Conservation (phyloP, 2,329 filamentous ascomycete species). For the Metarhizium brunneum region DNA sequence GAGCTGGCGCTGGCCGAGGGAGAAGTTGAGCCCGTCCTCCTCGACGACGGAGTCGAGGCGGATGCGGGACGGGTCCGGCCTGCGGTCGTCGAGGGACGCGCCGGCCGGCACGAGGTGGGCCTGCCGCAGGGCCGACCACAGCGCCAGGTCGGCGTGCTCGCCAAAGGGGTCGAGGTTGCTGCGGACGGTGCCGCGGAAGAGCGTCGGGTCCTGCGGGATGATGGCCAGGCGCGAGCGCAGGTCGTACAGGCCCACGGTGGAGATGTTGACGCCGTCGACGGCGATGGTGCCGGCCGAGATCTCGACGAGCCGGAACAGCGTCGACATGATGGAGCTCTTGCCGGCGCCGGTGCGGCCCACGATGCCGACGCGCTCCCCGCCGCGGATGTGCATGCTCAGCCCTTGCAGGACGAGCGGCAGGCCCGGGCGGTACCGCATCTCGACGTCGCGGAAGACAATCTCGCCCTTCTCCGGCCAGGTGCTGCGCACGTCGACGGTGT, state of each 20-base stretch:
- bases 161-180: conserved; percentile 74
- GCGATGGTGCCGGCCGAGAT: conserved; percentile 52
- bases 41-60: conserved; percentile 80
- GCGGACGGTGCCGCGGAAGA: conserved; percentile 73
- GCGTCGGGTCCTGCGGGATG: conserved; percentile 76
- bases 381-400: conserved; percentile 60
- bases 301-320: conserved; percentile 68
- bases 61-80: conserved; percentile 58
- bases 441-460: conserved; percentile 63
- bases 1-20: conserved; percentile 85
- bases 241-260: conserved; percentile 64
- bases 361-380: conserved; percentile 72
- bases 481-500: conserved; percentile 61
- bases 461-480: conserved; percentile 83
- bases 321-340: conserved; percentile 76
- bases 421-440: conserved; percentile 68
- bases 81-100: conserved; percentile 65
- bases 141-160: conserved; percentile 66
- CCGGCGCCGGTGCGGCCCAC: conserved; percentile 76
- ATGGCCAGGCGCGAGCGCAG: conserved; percentile 69
- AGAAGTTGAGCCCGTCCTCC: conserved; percentile 94
- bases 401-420: conserved; percentile 66
- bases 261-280: conserved; percentile 61
- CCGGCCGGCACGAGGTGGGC: conserved; percentile 59
- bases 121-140: conserved; percentile 71